A percentile compares a stretch with the other conserved stretches of the same genome.
phyloP scores from a whole-genome alignment of 2,329 filamentous ascomycete species.

The Penicillium sp. region DNA sequence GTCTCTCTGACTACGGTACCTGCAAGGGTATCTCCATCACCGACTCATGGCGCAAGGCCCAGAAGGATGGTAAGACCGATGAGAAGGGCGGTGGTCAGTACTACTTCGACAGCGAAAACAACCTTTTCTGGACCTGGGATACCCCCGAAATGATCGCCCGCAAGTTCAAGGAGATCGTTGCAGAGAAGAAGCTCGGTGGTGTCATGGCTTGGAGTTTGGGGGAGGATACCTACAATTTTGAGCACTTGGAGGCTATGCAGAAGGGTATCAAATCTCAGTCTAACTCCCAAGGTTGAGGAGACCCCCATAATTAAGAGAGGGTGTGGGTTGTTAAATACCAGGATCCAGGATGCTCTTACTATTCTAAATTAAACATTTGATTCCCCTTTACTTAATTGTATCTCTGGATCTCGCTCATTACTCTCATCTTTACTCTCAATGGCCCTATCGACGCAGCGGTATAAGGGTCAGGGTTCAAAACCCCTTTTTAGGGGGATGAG shows the following conservation, averaged over 20 bases:
- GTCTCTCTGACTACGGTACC: conserved; percentile 40
- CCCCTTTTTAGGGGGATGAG: no score
- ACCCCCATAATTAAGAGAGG: not conserved
- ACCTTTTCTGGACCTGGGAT: conserved; percentile 73
- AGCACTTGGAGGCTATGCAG: conserved; percentile 46
- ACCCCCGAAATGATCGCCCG: conserved; percentile 57
- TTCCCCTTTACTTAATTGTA: not conserved
- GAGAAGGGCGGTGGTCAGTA: conserved; percentile 61
- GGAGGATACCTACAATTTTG: conserved; percentile 56
- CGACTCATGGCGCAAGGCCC: conserved; percentile 58
- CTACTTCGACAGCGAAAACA: conserved; percentile 60
- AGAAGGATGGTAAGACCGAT: conserved; percentile 56
- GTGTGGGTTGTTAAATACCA: not conserved
- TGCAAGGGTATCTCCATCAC: conserved; percentile 50
- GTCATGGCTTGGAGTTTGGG: conserved; percentile 74
- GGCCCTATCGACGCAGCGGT: no score
- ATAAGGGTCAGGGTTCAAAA: no score
- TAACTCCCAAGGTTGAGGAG: not conserved
- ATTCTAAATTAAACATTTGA: not conserved
- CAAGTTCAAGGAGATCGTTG: conserved; percentile 63
- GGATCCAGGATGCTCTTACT: not conserved
- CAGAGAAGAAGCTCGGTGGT: conserved; percentile 59
- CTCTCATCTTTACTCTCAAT: not conserved
- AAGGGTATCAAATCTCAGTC: conserved; percentile 24
- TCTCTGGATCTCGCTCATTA: no score